phyloP scores from a whole-genome alignment of 495 filamentous ascomycete genomes.

The Cercophora samala region DNA sequence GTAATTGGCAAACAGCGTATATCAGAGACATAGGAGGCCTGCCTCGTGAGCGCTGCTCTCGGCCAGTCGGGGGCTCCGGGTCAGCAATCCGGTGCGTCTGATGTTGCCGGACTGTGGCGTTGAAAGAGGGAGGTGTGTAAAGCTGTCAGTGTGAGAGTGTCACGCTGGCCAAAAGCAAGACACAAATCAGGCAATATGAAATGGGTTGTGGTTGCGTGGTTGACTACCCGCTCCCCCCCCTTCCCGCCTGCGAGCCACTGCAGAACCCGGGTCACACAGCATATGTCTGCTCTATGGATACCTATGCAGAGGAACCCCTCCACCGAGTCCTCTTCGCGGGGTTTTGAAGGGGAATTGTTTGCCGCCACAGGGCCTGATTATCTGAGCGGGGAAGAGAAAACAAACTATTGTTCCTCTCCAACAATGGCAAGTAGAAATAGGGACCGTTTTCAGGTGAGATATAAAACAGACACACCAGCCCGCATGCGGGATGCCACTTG shows the following conservation, averaged over 20 bases:
- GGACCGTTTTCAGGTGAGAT: not conserved
- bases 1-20: not conserved
- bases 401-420: not conserved
- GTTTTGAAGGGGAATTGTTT: not conserved
- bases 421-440: not conserved
- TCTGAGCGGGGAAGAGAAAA: not conserved
- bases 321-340: not conserved
- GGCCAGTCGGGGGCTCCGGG: not conserved
- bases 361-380: not conserved
- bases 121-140: not conserved
- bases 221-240: conserved; percentile 18
- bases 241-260: conserved; percentile 19
- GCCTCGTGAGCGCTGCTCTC: not conserved
- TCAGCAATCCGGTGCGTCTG: not conserved
- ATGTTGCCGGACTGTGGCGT: not conserved
- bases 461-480: not conserved
- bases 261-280: conserved; percentile 26
- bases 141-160: not conserved
- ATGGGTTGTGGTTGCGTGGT: not conserved
- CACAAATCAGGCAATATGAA: conserved; percentile 21
- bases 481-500: not conserved
- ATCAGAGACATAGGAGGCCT: not conserved
- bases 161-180: not conserved
- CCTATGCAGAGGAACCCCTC: conserved; percentile 5
- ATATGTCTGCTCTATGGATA: conserved; percentile 21